Base-by-base conservation (phyloP, 345 rosid species). In the Boechera divaricarpa region DNA sequence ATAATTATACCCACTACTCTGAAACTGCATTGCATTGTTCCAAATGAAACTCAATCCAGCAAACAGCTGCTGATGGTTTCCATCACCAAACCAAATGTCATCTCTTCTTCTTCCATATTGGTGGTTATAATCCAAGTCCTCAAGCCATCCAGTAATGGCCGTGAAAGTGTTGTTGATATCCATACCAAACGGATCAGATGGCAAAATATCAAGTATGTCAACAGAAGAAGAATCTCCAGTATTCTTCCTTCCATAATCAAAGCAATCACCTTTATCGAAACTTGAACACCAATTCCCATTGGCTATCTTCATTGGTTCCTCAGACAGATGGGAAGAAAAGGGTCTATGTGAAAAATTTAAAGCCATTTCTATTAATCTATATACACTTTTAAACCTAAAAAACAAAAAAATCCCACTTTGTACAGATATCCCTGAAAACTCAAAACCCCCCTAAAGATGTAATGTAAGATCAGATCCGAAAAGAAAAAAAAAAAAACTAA, bases 131-230 rank as follows among this genome's bases (percentile, higher is more conserved):
- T 95, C 94, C 88, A 91, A 77, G 72, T 90, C 95, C 85, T 87
- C 92, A 52, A 96, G 96, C 94, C 92, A 93, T 38, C 97, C 92
- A 6, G 91, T 86, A 35, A 91, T 85, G 0, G 97, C 96, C 0
- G 94, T 93, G 68, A 96, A 82, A 13, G 99, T 90, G 31, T 87
- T 82, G 75, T 77, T 85, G 52, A 95, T 91, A 71, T 95, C 94
- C 82, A 80, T 80, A 44, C 91, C 98, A 67, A 95, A 95, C 1
- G 99, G 99, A 93, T 93, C 99, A 1, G 93, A 84, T 0, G 96
- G 97, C 87, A 93, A 77, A 83, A 91, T 83, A 78, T 93, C 99
- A 59, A 95, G 83, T 73, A 95, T 87, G 69, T 93, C 97, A 47
- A 82, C 82, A 32, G 93, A 87, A 79, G 87, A 81, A 6, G 94